Base-by-base conservation (phyloP, 129 eudicot genomes). In the Heracleum sosnowskyi region DNA sequence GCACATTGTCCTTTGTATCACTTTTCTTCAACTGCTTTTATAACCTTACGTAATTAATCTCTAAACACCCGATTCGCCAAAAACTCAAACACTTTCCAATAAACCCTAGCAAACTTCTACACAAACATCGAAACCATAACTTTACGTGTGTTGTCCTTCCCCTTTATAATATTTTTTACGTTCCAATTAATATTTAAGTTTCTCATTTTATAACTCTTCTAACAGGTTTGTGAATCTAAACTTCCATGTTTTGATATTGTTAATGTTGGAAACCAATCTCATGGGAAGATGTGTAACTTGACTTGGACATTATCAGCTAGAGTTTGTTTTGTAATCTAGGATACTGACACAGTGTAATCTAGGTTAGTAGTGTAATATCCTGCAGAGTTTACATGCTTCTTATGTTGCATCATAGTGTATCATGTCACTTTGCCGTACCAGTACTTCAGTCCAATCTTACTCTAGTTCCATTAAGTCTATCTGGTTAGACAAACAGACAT, bases 171-270 rank as follows among this genome's bases (percentile, higher is more conserved):
- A n/a, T n/a, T n/a, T n/a, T n/a, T n/a, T n/a, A n/a, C n/a, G n/a
- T n/a, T n/a, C n/a, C n/a, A n/a, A n/a, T n/a, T n/a, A n/a, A n/a
- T n/a, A n/a, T n/a, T n/a, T n/a, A n/a, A n/a, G n/a, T n/a, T n/a
- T n/a, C n/a, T n/a, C n/a, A n/a, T n/a, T n/a, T n/a, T n/a, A n/a
- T n/a, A n/a, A n/a, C n/a, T n/a, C n/a, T n/a, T n/a, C n/a, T n/a
- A 92, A 70, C 92, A 90, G 98, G 98, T 91, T 69, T 73, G 70
- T 15, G 13, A 69, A 64, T 51, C 57, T 72, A 15, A 41, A 71
- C 26, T 57, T 36, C 24, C 72, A 18, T 36, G 33, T 39, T 20
- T 7, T n/a, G 31, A 41, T 10, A 24, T 41, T 1, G 53, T 28
- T 26, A 26, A 2, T 28, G 2, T 73, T 12, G 9, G 11, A 69